phyloP scores from a whole-genome alignment of 768 basidiomycete species.

The Leucocoprinus sp. region DNA sequence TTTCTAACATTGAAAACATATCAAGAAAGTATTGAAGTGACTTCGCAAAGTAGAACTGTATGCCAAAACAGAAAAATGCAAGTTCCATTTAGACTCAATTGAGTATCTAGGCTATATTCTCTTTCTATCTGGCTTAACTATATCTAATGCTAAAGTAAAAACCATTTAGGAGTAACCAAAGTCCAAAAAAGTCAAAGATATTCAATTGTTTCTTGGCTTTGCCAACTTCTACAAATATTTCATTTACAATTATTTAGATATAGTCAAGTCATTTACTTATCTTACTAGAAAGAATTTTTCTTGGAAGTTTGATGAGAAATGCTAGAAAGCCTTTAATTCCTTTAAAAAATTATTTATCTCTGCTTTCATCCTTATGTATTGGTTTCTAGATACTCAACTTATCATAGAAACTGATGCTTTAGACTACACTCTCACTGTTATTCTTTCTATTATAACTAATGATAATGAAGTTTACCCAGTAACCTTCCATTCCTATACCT shows the following conservation, averaged over 20 bases:
- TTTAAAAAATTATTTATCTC: constrained; percentile 2
- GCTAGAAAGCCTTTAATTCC: not conserved
- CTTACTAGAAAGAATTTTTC: not conserved
- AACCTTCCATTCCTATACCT: constrained; percentile 25
- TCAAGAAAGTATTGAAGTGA: constrained; percentile 20
- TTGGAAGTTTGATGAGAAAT: not conserved
- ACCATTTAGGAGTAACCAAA: constrained; percentile 25
- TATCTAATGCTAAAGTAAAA: constrained; percentile 31
- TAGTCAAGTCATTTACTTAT: not conserved
- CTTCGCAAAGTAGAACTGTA: constrained; percentile 20
- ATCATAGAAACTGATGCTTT: not conserved
- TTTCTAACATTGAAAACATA: too few species aligned
- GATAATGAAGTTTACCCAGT: constrained; percentile 21
- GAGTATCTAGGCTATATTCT: constrained; percentile 20
- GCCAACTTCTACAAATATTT: not conserved
- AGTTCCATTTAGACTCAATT: too few species aligned
- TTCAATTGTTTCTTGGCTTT: not conserved
- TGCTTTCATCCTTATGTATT: constrained; percentile 1
- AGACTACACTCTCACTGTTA: not conserved
- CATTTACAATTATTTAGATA: not conserved
- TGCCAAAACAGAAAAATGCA: too few species aligned
- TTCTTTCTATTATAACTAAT: not conserved
- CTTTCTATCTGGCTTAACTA: constrained; percentile 28
- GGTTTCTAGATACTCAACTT: constrained; percentile 19
- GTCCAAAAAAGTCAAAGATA: too few species aligned